Evolutionary conservation across 345 rosid species (phyloP), one percentile per base, ranked within the genome.

Genomic region (Raphanus sativus): DNA sequence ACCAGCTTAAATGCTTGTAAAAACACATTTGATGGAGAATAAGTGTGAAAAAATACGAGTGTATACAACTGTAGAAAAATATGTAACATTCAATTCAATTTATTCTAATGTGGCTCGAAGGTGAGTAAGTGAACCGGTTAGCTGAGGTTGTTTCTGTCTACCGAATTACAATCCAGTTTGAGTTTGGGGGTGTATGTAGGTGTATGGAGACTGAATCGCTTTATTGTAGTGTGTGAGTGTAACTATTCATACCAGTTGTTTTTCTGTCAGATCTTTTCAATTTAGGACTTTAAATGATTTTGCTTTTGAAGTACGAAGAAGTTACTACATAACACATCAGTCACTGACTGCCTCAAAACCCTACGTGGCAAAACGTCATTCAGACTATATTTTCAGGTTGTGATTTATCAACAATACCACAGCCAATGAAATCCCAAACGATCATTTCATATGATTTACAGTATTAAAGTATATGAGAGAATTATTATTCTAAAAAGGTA

Each of bases 391-490:
- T 25, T 63, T 38, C 71, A 56, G 67, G 71, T 40, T 40, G 24
- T 71, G 67, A 42, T 11, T 17, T 70, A 29, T 77, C 36, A 69
- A 34, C 28, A 42, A 69, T 61, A 13, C 17, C 69, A 6, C 54
- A 70, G 29, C 59, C 75, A 69, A 52, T 69, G 21, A 69, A 33
- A 76, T 45, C 62, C 8, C 38, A 25, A 40, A 67, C 3, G 1
- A 67, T 69, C 32, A 69, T 69, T 61, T 36, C 75, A 16, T 70
- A 70, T 54, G 70, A 70, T 70, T n/a, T 70, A 54, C 65, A 52
- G 2, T 24, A 2, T n/a, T 40, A 12, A 56, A 34, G 29, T 24
- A 30, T n/a, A 30, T 25, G 25, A 21, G 60, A 32, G 36, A 61
- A 6, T 65, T 16, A 25, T 65, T 55, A 1, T 12, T 68, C 12